Evolutionary conservation across 352 stramenopile species (phyloP).

Genomic region (Phytophthora melonis): DNA sequence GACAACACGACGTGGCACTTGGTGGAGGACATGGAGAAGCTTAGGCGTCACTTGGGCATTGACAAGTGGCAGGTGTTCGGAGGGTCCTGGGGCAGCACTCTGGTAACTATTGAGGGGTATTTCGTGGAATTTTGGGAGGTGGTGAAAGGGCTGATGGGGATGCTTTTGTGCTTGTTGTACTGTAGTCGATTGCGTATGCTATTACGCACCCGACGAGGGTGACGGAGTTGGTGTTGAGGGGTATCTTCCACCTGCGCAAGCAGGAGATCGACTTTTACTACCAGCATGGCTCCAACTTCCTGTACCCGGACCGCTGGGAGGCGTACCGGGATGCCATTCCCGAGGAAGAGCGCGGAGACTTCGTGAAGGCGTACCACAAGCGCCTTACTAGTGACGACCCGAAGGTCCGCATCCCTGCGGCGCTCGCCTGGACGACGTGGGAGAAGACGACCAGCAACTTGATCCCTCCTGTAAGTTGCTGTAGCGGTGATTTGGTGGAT

Average conservation of each 20-base stretch:
- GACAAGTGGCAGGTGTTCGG: constrained; percentile 95
- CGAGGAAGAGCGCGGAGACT: constrained; percentile 81
- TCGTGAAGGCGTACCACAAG: constrained; percentile 90
- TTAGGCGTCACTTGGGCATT: constrained; percentile 87
- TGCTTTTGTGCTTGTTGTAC: constrained; percentile 19
- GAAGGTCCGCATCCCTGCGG: constrained; percentile 82
- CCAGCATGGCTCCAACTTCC: constrained; percentile 86
- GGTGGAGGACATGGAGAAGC: constrained; percentile 94
- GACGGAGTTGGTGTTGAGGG: constrained; percentile 91
- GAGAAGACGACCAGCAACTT: constrained; percentile 91
- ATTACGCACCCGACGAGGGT: constrained; percentile 87
- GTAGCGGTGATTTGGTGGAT: neutral
- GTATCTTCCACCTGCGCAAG: constrained; percentile 93
- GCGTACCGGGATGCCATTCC: constrained; percentile 90
- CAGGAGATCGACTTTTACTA: constrained; percentile 96
- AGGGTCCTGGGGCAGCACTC: constrained; percentile 94
- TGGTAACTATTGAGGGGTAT: constrained; percentile 50
- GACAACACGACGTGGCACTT: constrained; percentile 95
- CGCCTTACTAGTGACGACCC: constrained; percentile 89
- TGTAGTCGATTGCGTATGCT: constrained; percentile 92
- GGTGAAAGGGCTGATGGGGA: neutral
- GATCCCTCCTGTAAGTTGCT: constrained; percentile 59
- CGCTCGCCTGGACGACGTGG: constrained; percentile 92
- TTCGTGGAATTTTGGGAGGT: neutral
- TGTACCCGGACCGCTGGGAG: constrained; percentile 94